Evolutionary conservation across 805 yeast species (phyloP).

Genomic region (Lachancea sp.): DNA sequence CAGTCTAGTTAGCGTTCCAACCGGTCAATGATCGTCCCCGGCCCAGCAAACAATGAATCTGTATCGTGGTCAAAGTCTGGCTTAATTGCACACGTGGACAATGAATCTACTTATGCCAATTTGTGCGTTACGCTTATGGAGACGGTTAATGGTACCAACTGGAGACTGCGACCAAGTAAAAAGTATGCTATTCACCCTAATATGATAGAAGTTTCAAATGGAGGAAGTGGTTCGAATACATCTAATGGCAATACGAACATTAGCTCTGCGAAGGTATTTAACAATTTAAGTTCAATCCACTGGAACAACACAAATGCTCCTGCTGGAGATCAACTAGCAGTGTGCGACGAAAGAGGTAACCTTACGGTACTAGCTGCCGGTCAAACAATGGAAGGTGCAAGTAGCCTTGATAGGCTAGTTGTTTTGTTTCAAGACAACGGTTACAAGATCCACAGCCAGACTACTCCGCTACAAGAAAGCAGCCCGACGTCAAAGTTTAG

Average conservation of each 20-base stretch:
- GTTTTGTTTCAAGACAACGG: constrained; percentile 37
- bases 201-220: constrained; percentile 20
- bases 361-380: constrained; percentile 52
- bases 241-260: constrained; percentile 11
- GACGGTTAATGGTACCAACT: constrained; percentile 64
- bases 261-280: constrained; percentile 26
- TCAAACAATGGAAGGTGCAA: constrained; percentile 34
- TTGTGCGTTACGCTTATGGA: constrained; percentile 62
- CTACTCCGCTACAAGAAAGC: constrained; percentile 19
- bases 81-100: constrained; percentile 63
- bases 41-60: constrained; percentile 8
- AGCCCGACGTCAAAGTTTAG: constrained; percentile 30
- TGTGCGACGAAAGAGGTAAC: constrained; percentile 67
- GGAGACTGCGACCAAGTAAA: constrained; percentile 59
- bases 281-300: constrained; percentile 41
- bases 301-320: constrained; percentile 57
- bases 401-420: constrained; percentile 30
- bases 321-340: constrained; percentile 73
- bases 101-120: constrained; percentile 33
- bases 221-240: constrained; percentile 11
- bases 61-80: constrained; percentile 84
- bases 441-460: constrained; percentile 27
- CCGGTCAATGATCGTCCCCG: constrained; percentile 2
- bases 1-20: too few relatives aligned
- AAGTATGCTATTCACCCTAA: constrained; percentile 30